Evolutionary conservation across 2,329 filamentous ascomycete genomes (phyloP), one percentile per base, ranked within the genome.

Genomic region (Pseudogymnoascus sp.): DNA sequence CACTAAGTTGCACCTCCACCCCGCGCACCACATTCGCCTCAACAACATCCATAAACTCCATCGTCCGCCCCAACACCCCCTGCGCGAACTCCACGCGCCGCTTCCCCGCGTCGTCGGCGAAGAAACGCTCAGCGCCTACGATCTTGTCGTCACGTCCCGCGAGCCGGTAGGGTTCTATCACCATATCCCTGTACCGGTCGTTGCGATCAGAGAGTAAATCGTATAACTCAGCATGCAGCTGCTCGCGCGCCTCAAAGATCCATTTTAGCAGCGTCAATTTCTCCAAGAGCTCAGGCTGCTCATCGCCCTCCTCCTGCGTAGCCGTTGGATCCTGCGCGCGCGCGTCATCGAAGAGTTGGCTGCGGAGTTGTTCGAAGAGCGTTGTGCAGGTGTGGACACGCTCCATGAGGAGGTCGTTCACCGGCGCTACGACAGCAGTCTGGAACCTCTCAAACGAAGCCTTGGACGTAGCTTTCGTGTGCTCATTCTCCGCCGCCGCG

Each of bases 181-280:
- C 89, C 69, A 97, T 88, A 62, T 89, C 86, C 67, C 89, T 87
- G 75, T 96, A 97, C 35, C 91, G 87, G 64, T 92, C 84, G 70
- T 96, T 94, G 61, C 92, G 89, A 73, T 92, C 90, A 18, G 86
- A 87, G 35, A 96, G 83, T 10, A 97, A 78, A 69, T 95, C 90
- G 71, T 91, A 96, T 62, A 93, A 84, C 69, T 91, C 89, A 47
- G 90, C 87, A 76, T 97, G 88, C 7, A 97, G 80, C 56, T 84
- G 82, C 75, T 99, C 94, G n/a, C 92, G 87, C 0, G 90, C 89
- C 73, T 99, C 94, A 69, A 97, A 97, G 7, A 97, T 86, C 92
- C 94, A 97, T 72, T 97, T 99, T 12, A 97, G 81, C 59, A 97
- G 83, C 0, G 93, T 97, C 11, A 99, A 81, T 75, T 96, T 96